Conservation (phyloP, 2,329 filamentous ascomycete genomes). For the Ceratocystis smalleyi region DNA sequence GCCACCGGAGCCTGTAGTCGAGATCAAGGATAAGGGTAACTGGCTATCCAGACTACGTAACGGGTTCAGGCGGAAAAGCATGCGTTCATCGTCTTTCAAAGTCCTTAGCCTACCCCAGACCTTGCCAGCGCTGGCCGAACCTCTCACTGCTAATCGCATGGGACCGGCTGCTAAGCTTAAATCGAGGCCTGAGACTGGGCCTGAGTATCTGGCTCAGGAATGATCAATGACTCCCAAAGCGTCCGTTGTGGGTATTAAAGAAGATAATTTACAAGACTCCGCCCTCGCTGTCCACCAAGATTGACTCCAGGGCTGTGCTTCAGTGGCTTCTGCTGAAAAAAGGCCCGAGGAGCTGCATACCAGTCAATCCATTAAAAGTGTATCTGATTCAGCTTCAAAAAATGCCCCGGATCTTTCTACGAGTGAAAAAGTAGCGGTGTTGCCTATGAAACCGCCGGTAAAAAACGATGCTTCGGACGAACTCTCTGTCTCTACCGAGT, state of each 20-base stretch:
- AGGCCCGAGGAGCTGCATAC: background rate
- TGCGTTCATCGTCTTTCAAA: background rate
- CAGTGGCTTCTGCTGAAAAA: background rate
- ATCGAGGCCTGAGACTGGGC: too few relatives aligned
- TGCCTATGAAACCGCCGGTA: background rate
- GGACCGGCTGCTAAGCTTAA: background rate
- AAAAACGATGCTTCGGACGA: background rate
- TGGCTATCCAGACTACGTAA: conserved; percentile 11
- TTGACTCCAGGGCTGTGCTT: background rate
- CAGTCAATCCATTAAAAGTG: too few relatives aligned
- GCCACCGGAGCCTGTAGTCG: background rate
- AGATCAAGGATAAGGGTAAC: conserved; percentile 7
- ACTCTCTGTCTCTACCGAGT: background rate
- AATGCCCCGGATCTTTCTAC: background rate
- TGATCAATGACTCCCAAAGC: background rate
- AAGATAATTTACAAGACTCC: background rate
- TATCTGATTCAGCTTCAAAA: background rate
- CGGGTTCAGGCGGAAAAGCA: background rate
- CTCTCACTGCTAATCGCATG: background rate
- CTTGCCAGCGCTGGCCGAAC: background rate
- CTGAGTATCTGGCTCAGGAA: background rate
- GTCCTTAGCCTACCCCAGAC: background rate
- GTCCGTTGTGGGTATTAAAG: background rate
- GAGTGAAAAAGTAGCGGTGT: background rate
- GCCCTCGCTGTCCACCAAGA: background rate